Evolutionary conservation across 495 filamentous ascomycete genomes (phyloP).

Genomic region (Trichoderma erinaceum): DNA sequence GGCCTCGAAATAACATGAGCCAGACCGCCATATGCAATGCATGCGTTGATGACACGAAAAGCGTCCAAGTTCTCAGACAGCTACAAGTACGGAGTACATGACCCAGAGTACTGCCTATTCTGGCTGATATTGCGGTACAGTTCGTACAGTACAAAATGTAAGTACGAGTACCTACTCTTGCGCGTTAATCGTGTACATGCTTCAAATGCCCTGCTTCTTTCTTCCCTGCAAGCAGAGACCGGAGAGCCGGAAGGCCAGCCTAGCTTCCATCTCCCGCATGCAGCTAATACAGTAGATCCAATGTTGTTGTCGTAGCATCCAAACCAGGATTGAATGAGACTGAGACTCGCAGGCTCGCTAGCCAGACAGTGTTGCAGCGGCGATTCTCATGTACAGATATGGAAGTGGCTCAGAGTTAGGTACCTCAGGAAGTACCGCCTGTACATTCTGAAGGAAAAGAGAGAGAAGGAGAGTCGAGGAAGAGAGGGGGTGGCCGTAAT

Average conservation of each 20-base stretch:
- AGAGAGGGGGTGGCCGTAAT: not conserved
- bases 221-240: not conserved
- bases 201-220: not conserved
- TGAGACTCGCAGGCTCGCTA: slow-evolving; percentile 4
- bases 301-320: not conserved
- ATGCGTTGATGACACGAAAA: not conserved
- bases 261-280: slow-evolving; percentile 11
- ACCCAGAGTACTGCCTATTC: not conserved
- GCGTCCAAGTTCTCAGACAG: not conserved
- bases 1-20: not conserved
- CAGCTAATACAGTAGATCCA: not conserved
- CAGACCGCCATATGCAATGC: slow-evolving; percentile 8
- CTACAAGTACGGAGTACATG: not conserved
- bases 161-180: not conserved
- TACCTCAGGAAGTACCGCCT: not conserved
- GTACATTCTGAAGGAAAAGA: not conserved
- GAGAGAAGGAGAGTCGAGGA: not conserved
- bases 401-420: not conserved
- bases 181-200: slow-evolving; percentile 8
- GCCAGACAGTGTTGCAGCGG: not conserved
- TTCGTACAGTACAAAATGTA: not conserved
- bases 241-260: slow-evolving; percentile 11
- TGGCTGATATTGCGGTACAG: not conserved
- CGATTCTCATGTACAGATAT: not conserved
- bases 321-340: not conserved